Percentiles rank a stretch among this genome's conserved stretches.
phyloP scores from a whole-genome alignment of 225 moss, liverwort and hornwort species.

The Sphagnum tenellum region DNA sequence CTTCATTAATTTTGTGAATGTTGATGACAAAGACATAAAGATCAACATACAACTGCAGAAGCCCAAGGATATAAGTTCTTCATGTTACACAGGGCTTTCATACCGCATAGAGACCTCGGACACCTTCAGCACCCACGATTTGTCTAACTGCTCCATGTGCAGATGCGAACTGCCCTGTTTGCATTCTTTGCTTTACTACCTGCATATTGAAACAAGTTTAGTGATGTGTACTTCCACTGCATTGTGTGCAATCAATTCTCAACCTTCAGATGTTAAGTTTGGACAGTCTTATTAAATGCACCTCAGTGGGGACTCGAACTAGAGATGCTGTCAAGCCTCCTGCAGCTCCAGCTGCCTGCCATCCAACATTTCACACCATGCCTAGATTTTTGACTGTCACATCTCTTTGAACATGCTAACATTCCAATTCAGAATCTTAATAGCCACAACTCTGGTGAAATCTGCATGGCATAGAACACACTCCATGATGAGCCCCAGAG shows the following conservation, averaged over 20 bases:
- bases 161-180: constrained; percentile 66
- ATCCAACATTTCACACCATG: background rate
- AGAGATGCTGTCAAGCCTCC: constrained; percentile 88
- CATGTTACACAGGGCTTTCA: too few relatives aligned
- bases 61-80: too few relatives aligned
- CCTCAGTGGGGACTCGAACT: constrained; percentile 89
- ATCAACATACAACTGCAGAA: too few relatives aligned
- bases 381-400: background rate
- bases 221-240: background rate
- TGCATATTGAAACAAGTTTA: constrained; percentile 18
- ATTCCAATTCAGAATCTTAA: background rate
- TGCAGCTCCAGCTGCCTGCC: constrained; percentile 72
- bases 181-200: constrained; percentile 98
- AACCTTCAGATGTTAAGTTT: too few relatives aligned
- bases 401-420: background rate
- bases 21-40: too few relatives aligned
- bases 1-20: too few relatives aligned
- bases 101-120: constrained; percentile 75
- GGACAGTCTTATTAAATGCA: constrained; percentile 4
- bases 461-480: too few relatives aligned
- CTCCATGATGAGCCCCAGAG: too few relatives aligned
- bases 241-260: background rate
- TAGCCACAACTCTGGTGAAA: background rate
- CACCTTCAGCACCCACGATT: constrained; percentile 80
- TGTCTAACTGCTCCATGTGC: constrained; percentile 63